Conservation (phyloP, 768 basidiomycete genomes). For the Tulasnella calospora region DNA sequence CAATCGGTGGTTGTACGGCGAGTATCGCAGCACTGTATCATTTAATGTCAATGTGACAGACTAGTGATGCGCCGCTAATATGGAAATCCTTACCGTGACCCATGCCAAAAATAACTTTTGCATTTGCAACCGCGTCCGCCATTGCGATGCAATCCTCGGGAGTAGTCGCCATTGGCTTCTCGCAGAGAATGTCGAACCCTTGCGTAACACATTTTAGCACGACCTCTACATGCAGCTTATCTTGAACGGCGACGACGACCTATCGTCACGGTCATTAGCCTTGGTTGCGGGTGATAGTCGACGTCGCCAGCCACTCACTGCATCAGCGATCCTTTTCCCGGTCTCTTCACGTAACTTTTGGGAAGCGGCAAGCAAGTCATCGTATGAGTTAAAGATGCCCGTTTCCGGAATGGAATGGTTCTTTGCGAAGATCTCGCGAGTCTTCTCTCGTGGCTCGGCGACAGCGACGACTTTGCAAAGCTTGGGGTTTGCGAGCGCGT, state of each 20-base stretch:
- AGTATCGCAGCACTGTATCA: slow-evolving; percentile 71
- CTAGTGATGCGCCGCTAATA: background rate
- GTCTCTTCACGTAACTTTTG: slow-evolving; percentile 56
- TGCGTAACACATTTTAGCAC: slow-evolving; percentile 69
- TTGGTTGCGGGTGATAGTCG: too few relatives aligned
- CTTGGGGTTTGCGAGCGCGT: slow-evolving; percentile 56
- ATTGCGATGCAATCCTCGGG: slow-evolving; percentile 70
- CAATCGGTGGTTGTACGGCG: slow-evolving; percentile 71
- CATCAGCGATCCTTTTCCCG: slow-evolving; percentile 73
- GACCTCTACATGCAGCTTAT: slow-evolving; percentile 70
- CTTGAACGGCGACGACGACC: slow-evolving; percentile 67
- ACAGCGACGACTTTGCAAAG: slow-evolving; percentile 76
- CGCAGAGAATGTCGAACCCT: slow-evolving; percentile 85
- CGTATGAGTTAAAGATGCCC: slow-evolving; percentile 66
- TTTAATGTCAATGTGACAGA: background rate
- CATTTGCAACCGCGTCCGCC: slow-evolving; percentile 62
- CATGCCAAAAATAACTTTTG: slow-evolving; percentile 75
- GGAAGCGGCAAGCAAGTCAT: slow-evolving; percentile 64
- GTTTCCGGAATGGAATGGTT: slow-evolving; percentile 58
- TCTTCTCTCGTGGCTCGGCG: slow-evolving; percentile 72
- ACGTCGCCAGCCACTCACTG: slow-evolving; percentile 45
- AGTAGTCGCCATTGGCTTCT: slow-evolving; percentile 86
- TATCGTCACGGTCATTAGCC: background rate
- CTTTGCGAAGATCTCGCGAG: slow-evolving; percentile 54
- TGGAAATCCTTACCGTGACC: slow-evolving; percentile 60